Percentiles rank a stretch among this genome's conserved stretches.
phyloP scores from a whole-genome alignment of 768 basidiomycete species.

The Atractiella rhizophila region DNA sequence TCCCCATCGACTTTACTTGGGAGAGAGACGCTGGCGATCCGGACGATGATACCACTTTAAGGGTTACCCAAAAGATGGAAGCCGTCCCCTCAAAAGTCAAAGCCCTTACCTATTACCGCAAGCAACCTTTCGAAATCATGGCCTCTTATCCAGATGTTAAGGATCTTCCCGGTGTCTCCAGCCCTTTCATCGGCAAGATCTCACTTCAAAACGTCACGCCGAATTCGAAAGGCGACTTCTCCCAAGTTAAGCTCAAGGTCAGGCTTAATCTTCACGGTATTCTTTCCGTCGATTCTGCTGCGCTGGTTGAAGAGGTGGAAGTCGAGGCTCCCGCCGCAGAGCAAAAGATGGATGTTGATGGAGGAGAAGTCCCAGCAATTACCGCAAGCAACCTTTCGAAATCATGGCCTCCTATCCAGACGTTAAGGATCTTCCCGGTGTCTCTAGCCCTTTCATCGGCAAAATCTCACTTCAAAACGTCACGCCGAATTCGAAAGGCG shows the following conservation, averaged over 20 bases:
- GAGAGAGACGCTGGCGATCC: constrained; percentile 44
- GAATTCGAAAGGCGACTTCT: constrained; percentile 41
- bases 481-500: constrained; percentile 36
- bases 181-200: constrained; percentile 63
- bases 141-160: constrained; percentile 52
- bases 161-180: constrained; percentile 46
- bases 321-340: too few relatives aligned
- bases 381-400: constrained; percentile 64
- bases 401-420: constrained; percentile 66
- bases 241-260: constrained; percentile 72
- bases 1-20: constrained; percentile 82
- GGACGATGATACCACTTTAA: constrained; percentile 65
- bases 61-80: constrained; percentile 71
- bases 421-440: constrained; percentile 41
- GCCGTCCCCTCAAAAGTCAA: constrained; percentile 77
- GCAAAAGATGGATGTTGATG: too few relatives aligned
- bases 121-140: constrained; percentile 64
- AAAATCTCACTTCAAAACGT: constrained; percentile 60
- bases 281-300: constrained; percentile 60
- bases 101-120: constrained; percentile 80
- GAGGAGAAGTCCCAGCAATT: constrained; percentile 38
- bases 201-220: constrained; percentile 48
- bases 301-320: constrained; percentile 39
- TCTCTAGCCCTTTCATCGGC: constrained; percentile 61
- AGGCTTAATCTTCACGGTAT: constrained; percentile 65